Conservation (phyloP, 2,329 filamentous ascomycete genomes). For the Fragosphaeria purpurea region DNA sequence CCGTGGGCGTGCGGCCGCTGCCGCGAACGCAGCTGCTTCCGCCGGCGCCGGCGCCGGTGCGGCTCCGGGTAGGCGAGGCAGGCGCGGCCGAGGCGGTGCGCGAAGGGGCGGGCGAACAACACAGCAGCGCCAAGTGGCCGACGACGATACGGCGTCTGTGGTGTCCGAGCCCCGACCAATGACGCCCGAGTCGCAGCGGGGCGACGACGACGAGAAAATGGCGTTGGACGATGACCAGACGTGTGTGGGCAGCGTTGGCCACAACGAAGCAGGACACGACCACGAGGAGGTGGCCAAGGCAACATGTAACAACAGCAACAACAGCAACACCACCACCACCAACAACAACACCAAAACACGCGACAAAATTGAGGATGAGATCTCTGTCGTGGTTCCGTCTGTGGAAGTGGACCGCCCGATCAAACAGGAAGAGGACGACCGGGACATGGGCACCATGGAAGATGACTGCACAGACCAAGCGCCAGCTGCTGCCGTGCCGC, state of each 20-base stretch:
- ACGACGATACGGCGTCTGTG: slow-evolving; percentile 28
- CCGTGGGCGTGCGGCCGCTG: slow-evolving; percentile 25
- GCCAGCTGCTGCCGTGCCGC: slow-evolving; percentile 10
- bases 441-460: slow-evolving; percentile 26
- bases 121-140: slow-evolving; percentile 24
- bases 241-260: slow-evolving; percentile 2
- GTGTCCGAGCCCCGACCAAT: slow-evolving; percentile 41
- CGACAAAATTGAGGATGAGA: slow-evolving; percentile 25
- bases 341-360: background rate
- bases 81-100: slow-evolving; percentile 11
- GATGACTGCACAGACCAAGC: background rate
- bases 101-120: slow-evolving; percentile 26
- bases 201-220: slow-evolving; percentile 13
- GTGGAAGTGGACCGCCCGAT: slow-evolving; percentile 37
- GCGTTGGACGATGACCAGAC: slow-evolving; percentile 18
- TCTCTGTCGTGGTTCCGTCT: slow-evolving; percentile 30
- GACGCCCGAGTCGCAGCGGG: slow-evolving; percentile 43
- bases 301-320: too few relatives aligned
- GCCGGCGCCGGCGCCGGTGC: too few relatives aligned
- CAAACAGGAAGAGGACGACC: slow-evolving; percentile 33
- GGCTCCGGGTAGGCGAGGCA: slow-evolving; percentile 16
- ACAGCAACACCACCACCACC: too few relatives aligned
- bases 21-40: slow-evolving; percentile 13
- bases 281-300: too few relatives aligned
- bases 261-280: too few relatives aligned